Percentiles rank a stretch among this genome's conserved stretches.
These are phyloP conservation scores for Trichophyton verrucosum DNA, from an alignment of 2,329 filamentous ascomycete species.

Conservation along the genomic window DNA sequence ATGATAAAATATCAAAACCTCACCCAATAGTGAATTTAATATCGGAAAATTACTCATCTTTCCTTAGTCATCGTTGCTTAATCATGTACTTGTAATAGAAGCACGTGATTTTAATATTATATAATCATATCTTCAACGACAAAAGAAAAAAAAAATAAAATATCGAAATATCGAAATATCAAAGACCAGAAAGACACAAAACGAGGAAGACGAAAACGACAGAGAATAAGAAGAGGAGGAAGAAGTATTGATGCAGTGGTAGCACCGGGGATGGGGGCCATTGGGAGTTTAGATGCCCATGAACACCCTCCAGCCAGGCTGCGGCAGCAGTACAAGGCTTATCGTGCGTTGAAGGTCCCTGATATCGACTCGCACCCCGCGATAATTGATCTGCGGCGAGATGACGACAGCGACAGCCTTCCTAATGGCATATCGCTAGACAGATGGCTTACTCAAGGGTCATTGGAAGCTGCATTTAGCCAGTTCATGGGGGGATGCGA, in stretches of 20 bases:
- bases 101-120: not conserved
- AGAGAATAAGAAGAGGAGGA: not conserved
- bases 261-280: not conserved
- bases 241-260: not conserved
- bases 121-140: not conserved
- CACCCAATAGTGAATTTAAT: too few species aligned
- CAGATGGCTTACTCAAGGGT: conserved; percentile 20
- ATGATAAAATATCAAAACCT: too few species aligned
- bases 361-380: conserved; percentile 43
- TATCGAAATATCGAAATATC: not conserved
- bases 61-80: not conserved
- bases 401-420: conserved; percentile 22
- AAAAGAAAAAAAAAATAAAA: not conserved
- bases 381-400: conserved; percentile 43
- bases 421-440: conserved; percentile 19
- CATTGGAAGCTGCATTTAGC: conserved; percentile 23
- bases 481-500: conserved; percentile 17
- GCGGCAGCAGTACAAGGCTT: conserved; percentile 61
- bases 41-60: not conserved
- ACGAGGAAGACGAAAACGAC: not conserved
- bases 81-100: not conserved
- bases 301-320: conserved; percentile 62
- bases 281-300: conserved; percentile 53
- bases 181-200: not conserved
- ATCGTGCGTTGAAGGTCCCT: conserved; percentile 47